Base-by-base conservation (phyloP, 805 yeast species). In the Candida krabiensis region DNA sequence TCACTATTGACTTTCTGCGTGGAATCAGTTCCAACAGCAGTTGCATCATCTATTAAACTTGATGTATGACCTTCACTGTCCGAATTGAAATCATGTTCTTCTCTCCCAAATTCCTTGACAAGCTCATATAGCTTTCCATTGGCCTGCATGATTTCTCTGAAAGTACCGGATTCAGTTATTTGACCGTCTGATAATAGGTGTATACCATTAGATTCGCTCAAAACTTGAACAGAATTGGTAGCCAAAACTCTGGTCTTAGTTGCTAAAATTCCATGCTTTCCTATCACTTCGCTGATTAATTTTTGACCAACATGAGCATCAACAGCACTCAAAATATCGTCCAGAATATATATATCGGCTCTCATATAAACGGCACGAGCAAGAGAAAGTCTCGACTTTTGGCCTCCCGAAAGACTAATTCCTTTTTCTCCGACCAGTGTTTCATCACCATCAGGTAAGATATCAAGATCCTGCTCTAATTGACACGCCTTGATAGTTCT, bases 341-440 rank as follows among this genome's bases (percentile, higher is more conserved):
- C 99, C 46, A 93, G 66, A 28, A 93, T 66, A 59, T 87, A 89
- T 21, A 93, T 78, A 56, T 93, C 98, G 3, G 98, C 95, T 48
- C 98, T 75, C 9, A 96, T 77, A 59, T 93, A 93, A 8, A 93
- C 96, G 9, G 99, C 97, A 59, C 99, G 78, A 0, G 99, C 99
- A 37, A 93, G 73, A 1, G 96, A 82, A 25, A 93, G 73, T 60
- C 99, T 80, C 0, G 99, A 98, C 71, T 93, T 93, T 63, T 93
- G 99, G 30, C 99, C 99, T 35, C 99, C 99, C 28, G 96, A 86
- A 34, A 93, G 71, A 11, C 97, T 87, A 35, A 93, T 90, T 47
- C 99, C 99, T 61, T 91, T 88, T 66, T 93, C 99, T 46, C 99
- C 99, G 41, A 93, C 98, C 52, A 86, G 79, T 5, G 99, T 93